Base-by-base conservation (phyloP, 257 asterid species). In the Nicotiana knightiana region DNA sequence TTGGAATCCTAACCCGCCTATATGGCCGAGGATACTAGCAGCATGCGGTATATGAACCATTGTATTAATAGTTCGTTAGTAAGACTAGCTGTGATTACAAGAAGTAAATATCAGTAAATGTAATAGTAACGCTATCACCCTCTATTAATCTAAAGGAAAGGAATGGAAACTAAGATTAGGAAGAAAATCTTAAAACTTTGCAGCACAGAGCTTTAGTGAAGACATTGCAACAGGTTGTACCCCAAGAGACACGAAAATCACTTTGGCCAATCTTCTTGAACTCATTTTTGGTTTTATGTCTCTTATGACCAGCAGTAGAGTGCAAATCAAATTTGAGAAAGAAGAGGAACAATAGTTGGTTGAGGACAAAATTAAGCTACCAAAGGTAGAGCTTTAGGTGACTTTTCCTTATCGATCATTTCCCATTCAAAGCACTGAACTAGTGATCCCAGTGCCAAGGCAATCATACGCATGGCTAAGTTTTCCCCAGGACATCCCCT, bases 351-450 rank as follows among this genome's bases (percentile, higher is more conserved):
- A 39, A 1, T 70, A 43, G 21, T 70, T 70, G 81, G 81, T 4
- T 84, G 77, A 0, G 88, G 67, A n/a, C 3, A 33, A 57, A 85
- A 85, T 53, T 73, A 12, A 3, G 87, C 90, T 15, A 84, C 33
- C 82, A 86, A 76, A 30, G 90, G 86, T 37, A 68, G 64, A 61
- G 83, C 84, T 67, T 86, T 88, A 16, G 89, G 86, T 85, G 84
- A 39, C 57, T 67, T 46, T 13, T 85, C 90, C 17, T 81, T 3
- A 8, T 87, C 67, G 58, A 24, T 18, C 66, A 66, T 81, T 32
- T 87, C 87, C 63, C 63, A 63, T 3, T 61, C 82, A 79, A 79
- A 79, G 63, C 43, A 79, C 33, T 79, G 76, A 18, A 79, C 43
- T 0, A 43, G 3, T 15, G 76, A 61, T 12, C 73, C 76, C 11